These are phyloP conservation scores for Talaromyces nanjingensis DNA, from an alignment of 495 filamentous ascomycete genomes.

Conservation along the genomic window DNA sequence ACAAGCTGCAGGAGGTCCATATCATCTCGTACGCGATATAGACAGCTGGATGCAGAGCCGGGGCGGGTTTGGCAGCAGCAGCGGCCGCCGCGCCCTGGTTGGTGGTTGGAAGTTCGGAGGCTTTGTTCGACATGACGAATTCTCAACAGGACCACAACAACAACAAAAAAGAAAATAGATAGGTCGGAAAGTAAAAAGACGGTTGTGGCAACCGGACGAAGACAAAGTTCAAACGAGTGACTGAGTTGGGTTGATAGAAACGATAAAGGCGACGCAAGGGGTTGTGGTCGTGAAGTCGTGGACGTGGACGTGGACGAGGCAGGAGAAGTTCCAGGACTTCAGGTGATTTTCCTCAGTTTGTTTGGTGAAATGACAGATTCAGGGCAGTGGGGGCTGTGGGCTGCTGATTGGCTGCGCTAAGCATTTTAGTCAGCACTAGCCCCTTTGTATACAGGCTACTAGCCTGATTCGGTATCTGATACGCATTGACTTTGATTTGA, in stretches of 20 bases:
- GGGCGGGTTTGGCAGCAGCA: constrained; percentile 14
- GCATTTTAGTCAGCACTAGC: not conserved
- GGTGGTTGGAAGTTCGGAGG: constrained; percentile 26
- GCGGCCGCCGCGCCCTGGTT: constrained; percentile 22
- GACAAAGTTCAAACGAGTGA: constrained; percentile 24
- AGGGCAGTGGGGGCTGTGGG: not conserved
- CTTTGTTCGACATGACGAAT: constrained; percentile 17
- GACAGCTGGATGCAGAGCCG: constrained; percentile 63
- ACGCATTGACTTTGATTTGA: not conserved
- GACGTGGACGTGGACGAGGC: not conserved
- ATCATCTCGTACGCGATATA: constrained; percentile 74
- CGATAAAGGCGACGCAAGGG: not conserved
- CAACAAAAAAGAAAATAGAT: not conserved
- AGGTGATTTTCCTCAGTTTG: not conserved
- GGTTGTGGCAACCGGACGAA: not conserved
- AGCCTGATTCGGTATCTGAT: not conserved
- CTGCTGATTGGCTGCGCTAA: not conserved
- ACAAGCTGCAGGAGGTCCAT: not conserved
- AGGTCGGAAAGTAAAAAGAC: not conserved
- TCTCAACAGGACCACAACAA: not conserved
- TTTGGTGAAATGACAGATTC: not conserved
- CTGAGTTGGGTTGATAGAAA: constrained; percentile 25
- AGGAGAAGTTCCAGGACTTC: not conserved
- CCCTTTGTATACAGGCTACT: not conserved
- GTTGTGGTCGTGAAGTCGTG: not conserved